Base-by-base conservation (phyloP, 208 protist species). In the Acanthamoeba sp. region DNA sequence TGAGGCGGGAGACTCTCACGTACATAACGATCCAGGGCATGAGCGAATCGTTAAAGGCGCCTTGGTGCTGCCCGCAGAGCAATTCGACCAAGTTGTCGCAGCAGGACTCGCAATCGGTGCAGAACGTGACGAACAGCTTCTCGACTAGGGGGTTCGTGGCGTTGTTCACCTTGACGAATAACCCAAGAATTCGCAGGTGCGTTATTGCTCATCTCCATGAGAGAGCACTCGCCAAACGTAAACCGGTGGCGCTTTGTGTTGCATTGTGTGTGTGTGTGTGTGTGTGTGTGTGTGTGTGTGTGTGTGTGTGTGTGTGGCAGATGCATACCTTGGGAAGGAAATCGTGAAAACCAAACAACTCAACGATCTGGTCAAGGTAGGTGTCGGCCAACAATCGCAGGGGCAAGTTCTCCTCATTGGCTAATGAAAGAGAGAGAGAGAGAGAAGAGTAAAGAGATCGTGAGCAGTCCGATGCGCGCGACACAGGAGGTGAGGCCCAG, bases 21-120 rank as follows among this genome's bases (percentile, higher is more conserved):
- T 76, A 85, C 27, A 78, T 50, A n/a, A 93, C 91, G 4, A 95
- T 0, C 40, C 36, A 45, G 29, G 71, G 50, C 22, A 96, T 64
- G 3, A 94, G 16, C 34, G 64, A 32, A 20, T 87, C 90, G 52
- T 93, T 95, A 52, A 92, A 93, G 6, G 95, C n/a, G 89, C 94
- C 95, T 40, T 93, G 62, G 3, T 95, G 59, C 1, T 45, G 22
- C 0, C 94, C 94, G 78, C 94, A 95, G 0, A 92, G 36, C 36
- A 52, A 45, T 14, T 95, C 78, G 45, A 95, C 2, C 59, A 88
- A 1, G 24, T 71, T 38, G 1, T 76, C 93, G 42, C 85, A 95
- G 55, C n/a, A 96, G 66, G 66, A 80, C 92, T 27, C 90, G 93
- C 40, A 96, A 45, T 48, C 88, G 80, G 52, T 93, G 80, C 6